phyloP scores from a whole-genome alignment of 2,329 filamentous ascomycete genomes.

The Elsinoe arachidis region DNA sequence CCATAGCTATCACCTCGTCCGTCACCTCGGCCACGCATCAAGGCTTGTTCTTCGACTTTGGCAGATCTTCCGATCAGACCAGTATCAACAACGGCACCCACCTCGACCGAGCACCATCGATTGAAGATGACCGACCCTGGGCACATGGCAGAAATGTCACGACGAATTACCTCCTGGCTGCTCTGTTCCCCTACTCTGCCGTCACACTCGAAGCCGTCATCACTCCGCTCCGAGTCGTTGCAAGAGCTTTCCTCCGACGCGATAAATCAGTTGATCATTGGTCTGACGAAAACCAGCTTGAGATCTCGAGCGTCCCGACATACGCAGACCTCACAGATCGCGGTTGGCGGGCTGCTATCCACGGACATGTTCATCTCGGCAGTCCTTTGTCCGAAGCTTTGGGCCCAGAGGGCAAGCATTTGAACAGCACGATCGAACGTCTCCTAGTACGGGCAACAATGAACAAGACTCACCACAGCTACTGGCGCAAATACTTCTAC shows the following conservation, averaged over 20 bases:
- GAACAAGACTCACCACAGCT: slow-evolving; percentile 39
- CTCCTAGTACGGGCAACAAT: slow-evolving; percentile 58
- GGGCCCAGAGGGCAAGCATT: slow-evolving; percentile 40
- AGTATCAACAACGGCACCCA: neutral
- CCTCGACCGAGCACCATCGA: neutral
- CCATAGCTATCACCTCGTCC: neutral
- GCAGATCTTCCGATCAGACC: neutral
- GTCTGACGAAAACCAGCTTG: neutral
- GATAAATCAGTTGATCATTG: neutral
- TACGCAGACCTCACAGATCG: slow-evolving; percentile 61
- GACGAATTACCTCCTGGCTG: neutral
- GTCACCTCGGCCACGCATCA: neutral
- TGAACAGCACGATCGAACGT: slow-evolving; percentile 57
- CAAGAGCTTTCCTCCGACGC: neutral
- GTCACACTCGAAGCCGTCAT: slow-evolving; percentile 8
- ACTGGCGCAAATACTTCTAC: slow-evolving; percentile 28
- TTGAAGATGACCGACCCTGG: neutral
- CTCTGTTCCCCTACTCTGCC: slow-evolving; percentile 11
- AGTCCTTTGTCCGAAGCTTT: slow-evolving; percentile 43
- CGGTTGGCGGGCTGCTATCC: slow-evolving; percentile 63
- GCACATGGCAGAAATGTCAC: neutral
- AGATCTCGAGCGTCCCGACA: slow-evolving; percentile 49
- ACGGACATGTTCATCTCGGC: slow-evolving; percentile 65
- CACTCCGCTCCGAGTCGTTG: slow-evolving; percentile 14
- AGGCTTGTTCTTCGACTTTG: neutral